Evolutionary conservation across 2,329 filamentous ascomycete species (phyloP), one percentile per base, ranked within the genome.

Genomic region (Colletotrichum cordylinicola): DNA sequence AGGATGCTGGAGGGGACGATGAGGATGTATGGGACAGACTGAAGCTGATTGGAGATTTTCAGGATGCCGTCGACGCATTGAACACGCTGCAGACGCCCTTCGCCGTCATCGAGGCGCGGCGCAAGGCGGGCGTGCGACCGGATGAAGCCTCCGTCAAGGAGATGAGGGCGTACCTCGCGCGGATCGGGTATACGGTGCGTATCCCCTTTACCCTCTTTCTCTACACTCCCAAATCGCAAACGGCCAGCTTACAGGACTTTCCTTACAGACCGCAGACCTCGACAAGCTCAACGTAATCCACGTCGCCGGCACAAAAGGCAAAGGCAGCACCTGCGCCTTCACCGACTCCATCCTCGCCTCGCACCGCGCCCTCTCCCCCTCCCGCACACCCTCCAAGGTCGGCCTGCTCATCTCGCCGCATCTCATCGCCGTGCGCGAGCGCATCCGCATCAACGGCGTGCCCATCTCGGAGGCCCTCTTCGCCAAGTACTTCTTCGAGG

Each of bases 11-110:
- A n/a, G n/a, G n/a, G n/a, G n/a, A n/a, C n/a, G n/a, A n/a, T n/a
- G n/a, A n/a, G n/a, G n/a, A n/a, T n/a, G n/a, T n/a, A n/a, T n/a
- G n/a, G n/a, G 10, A 37, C 5, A 24, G 15, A 10, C 6, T 1
- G 29, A 16, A 16, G 21, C 56, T 68, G 48, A 65, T n/a, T 9
- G 16, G 12, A 12, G n/a, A 29, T n/a, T 6, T n/a, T 15, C 79
- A 98, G 95, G 95, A 97, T 83, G 97, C 96, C 64, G 93, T 98
- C 78, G 88, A 92, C 79, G 92, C 94, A 52, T 91, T 98, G 82
- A 98, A 98, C 85, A 94, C 95, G 60, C 92, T 98, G 67, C 97
- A 99, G 84, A 95, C 94, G 56, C 98, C 98, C 68, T 96, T 94
- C 82, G 91, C 94, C 65, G 90, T 95, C 67, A 91, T 98, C 21